Conservation (phyloP, 768 basidiomycete genomes). For the Piloderma croceum region DNA sequence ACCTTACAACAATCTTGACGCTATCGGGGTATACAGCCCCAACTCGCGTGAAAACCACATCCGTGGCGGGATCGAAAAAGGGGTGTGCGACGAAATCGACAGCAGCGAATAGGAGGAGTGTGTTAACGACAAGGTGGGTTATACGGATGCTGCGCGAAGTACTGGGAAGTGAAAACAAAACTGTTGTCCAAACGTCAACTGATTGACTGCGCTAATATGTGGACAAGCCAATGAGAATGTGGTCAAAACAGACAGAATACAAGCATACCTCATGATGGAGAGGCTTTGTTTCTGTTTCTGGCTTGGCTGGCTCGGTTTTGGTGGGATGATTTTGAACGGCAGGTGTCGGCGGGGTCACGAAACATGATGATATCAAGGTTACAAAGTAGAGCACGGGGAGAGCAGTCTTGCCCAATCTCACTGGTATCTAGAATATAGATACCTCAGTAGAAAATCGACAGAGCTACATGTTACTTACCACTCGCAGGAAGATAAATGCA, state of each 20-base stretch:
- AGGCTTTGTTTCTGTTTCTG: background rate
- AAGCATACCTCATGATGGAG: conserved; percentile 9
- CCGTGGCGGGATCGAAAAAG: conserved; percentile 45
- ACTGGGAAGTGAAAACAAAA: conserved; percentile 34
- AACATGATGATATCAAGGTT: conserved; percentile 8
- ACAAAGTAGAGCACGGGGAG: conserved; percentile 23
- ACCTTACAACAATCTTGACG: conserved; percentile 59
- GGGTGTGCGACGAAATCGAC: conserved; percentile 53
- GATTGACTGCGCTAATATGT: background rate
- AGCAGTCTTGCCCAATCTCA: conserved; percentile 27
- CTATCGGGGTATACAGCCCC: conserved; percentile 64
- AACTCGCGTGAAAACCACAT: conserved; percentile 60
- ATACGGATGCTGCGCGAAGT: conserved; percentile 24
- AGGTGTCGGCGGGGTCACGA: conserved; percentile 3
- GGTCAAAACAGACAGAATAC: conserved; percentile 8
- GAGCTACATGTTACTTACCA: conserved; percentile 31
- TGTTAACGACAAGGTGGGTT: conserved; percentile 29
- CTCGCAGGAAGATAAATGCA: conserved; percentile 44
- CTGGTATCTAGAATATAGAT: conserved; percentile 32
- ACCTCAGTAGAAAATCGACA: background rate
- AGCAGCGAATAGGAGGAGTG: conserved; percentile 27
- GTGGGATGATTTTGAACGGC: conserved; percentile 10
- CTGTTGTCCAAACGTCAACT: conserved; percentile 5
- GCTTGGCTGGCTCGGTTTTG: conserved; percentile 5
- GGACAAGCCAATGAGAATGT: background rate